Conservation (phyloP, 441 rosid genomes). For the Eruca vesicaria region DNA sequence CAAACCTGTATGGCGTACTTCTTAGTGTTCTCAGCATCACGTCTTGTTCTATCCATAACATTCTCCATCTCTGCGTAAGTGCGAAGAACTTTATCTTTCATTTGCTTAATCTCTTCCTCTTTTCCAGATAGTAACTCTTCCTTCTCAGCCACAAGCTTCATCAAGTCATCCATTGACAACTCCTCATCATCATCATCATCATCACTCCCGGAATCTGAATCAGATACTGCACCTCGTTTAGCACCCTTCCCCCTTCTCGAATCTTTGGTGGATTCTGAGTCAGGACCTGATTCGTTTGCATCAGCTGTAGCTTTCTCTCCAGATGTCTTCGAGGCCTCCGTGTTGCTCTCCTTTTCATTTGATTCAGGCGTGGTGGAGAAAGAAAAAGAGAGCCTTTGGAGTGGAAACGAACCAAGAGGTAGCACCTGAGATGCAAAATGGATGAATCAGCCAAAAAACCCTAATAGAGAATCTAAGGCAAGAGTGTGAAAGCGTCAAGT, state of each 20-base stretch:
- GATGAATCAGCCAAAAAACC: conserved; percentile 25
- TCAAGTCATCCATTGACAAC: conserved; percentile 62
- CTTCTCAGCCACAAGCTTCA: conserved; percentile 67
- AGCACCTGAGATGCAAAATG: conserved; percentile 21
- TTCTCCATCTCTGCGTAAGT: conserved; percentile 91
- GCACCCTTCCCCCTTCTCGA: conserved; percentile 39
- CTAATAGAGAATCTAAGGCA: neutral
- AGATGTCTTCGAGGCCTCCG: conserved; percentile 27
- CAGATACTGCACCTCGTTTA: conserved; percentile 56
- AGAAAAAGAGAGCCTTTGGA: conserved; percentile 51
- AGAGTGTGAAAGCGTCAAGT: neutral
- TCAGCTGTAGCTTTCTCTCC: conserved; percentile 41
- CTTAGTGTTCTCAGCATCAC: conserved; percentile 87
- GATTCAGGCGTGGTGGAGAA: conserved; percentile 55
- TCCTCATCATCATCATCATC: conserved; percentile 68
- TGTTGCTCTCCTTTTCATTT: conserved; percentile 42
- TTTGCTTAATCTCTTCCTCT: conserved; percentile 58
- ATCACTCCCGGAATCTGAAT: conserved; percentile 59
- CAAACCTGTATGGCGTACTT: conserved; percentile 85
- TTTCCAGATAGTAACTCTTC: conserved; percentile 65
- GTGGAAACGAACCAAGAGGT: conserved; percentile 35
- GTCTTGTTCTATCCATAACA: conserved; percentile 81
- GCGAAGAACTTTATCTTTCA: conserved; percentile 86
- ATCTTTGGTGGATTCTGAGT: conserved; percentile 38
- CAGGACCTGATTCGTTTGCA: conserved; percentile 49